phyloP scores from a whole-genome alignment of 345 rosid species.

The Xanthoceras sorbifolium region DNA sequence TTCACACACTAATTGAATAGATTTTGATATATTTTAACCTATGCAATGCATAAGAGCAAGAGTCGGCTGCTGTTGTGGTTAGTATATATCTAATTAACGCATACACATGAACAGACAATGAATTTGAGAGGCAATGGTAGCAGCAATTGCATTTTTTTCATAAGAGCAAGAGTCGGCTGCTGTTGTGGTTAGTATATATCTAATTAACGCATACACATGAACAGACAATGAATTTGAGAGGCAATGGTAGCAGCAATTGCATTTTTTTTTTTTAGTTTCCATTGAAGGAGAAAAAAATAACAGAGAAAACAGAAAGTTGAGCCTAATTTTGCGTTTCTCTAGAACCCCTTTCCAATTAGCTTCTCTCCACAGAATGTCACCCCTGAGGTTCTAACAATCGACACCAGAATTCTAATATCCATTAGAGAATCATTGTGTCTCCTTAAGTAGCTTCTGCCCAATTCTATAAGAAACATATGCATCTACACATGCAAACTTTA shows the following conservation, averaged over 20 bases:
- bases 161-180: background rate
- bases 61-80: background rate
- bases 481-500: conserved; percentile 33
- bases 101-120: background rate
- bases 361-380: too few species aligned
- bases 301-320: background rate
- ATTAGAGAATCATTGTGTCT: background rate
- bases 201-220: background rate
- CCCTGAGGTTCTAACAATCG: too few species aligned
- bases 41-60: background rate
- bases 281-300: too few species aligned
- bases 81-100: background rate
- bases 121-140: too few species aligned
- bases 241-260: background rate
- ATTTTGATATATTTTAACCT: too few species aligned
- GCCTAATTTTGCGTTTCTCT: too few species aligned
- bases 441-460: conserved; percentile 22
- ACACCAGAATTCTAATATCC: too few species aligned
- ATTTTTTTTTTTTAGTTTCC: background rate
- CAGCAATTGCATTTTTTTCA: too few species aligned
- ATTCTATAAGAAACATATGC: conserved; percentile 31
- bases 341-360: too few species aligned
- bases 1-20: too few species aligned
- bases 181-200: background rate
- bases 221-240: background rate